Evolutionary conservation across 345 rosid genomes (phyloP), one percentile per base, ranked within the genome.

Genomic region (Rhizophora apiculata): DNA sequence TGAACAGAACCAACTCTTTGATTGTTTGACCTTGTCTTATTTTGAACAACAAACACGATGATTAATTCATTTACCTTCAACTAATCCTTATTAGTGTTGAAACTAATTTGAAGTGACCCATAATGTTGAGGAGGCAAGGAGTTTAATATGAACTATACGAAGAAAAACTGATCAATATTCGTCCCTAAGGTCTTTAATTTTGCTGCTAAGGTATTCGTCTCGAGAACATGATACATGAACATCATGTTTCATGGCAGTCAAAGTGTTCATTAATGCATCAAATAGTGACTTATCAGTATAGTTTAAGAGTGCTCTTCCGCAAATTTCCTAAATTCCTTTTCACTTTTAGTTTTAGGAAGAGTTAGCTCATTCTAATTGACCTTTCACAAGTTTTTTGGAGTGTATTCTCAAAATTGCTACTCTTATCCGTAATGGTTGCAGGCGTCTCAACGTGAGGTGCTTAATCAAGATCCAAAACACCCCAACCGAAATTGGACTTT

Each of bases 41-140:
- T 1, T 48, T 64, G 56, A 64, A 64, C n/a, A 64, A 64, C n/a
- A 24, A 64, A 54, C 36, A 21, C 48, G 26, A 8, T 48, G 4
- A 34, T 2, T 24, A 64, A 48, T 64, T 64, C 68, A 64, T 48
- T 64, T 46, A 48, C 21, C 48, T 39, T 39, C 54, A 55, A 39
- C 32, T 63, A 43, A 24, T 63, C 19, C 3, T 63, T 63, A 6
- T 43, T 11, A 48, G 36, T 48, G 9, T 64, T 43, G 20, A 1
- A 63, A 20, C 34, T 37, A 11, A 64, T 64, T 64, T 64, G 68
- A 64, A 64, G 48, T 64, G 68, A n/a, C 8, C 68, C 56, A 64
- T 48, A 64, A 1, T 64, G 1, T 2, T 8, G 20, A 64, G 57
- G 37, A 5, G 37, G 6, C 8, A 34, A 34, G 1, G 37, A 34